These are phyloP conservation scores for Conticribra guillardii DNA, from an alignment of 108 stramenopile species.

Conservation along the genomic window DNA sequence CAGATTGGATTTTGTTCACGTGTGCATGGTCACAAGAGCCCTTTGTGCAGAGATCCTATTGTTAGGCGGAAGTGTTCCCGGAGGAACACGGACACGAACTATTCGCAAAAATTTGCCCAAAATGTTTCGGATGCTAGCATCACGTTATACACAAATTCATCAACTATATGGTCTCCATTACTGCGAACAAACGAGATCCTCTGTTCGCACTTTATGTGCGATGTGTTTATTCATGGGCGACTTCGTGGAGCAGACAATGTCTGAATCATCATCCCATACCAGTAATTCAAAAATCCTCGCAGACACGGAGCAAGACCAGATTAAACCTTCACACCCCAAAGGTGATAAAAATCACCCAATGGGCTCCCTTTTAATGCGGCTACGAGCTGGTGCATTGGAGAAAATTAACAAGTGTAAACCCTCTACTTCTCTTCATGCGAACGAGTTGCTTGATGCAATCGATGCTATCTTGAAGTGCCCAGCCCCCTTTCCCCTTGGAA, in stretches of 20 bases:
- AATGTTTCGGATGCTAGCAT: conserved; percentile 19
- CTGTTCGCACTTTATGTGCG: conserved; percentile 22
- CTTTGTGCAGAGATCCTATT: conserved; percentile 17
- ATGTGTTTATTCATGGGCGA: conserved; percentile 22
- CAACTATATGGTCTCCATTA: conserved; percentile 29
- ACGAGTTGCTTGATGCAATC: conserved; percentile 9
- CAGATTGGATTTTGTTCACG: conserved; percentile 25
- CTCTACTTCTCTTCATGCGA: background rate
- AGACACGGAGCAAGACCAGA: conserved; percentile 12
- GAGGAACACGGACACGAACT: conserved; percentile 9
- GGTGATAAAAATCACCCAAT: conserved; percentile 17
- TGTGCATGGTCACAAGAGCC: conserved; percentile 6
- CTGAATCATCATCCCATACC: background rate
- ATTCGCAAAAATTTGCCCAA: conserved; percentile 15
- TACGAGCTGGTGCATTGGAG: conserved; percentile 1
- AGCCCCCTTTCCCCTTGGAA: conserved; percentile 19
- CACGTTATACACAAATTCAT: conserved; percentile 32
- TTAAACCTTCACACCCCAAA: background rate
- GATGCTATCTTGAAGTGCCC: conserved; percentile 30
- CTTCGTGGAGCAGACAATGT: conserved; percentile 3
- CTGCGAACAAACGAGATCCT: conserved; percentile 31
- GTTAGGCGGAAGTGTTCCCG: conserved; percentile 15
- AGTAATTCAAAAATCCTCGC: background rate
- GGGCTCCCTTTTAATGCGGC: conserved; percentile 10
- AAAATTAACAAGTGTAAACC: background rate